These are phyloP conservation scores for Silene conica DNA, from an alignment of 148 eudicot genomes.

Conservation along the genomic window DNA sequence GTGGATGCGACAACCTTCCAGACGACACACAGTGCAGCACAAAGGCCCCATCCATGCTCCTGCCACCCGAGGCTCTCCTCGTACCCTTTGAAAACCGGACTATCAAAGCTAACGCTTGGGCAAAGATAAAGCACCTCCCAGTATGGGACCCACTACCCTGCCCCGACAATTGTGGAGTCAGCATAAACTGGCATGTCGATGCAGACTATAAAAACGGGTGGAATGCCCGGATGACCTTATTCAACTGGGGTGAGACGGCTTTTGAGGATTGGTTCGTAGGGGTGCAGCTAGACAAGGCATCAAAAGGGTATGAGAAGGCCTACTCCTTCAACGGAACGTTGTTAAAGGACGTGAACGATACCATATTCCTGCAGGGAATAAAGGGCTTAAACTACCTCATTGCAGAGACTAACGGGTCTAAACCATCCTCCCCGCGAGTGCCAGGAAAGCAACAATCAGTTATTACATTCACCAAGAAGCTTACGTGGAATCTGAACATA, in stretches of 20 bases:
- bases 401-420: constrained; percentile 47
- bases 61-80: constrained; percentile 52
- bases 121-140: constrained; percentile 38
- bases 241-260: constrained; percentile 46
- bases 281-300: constrained; percentile 38
- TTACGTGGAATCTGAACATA: constrained; percentile 25
- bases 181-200: constrained; percentile 59
- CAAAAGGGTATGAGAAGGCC: constrained; percentile 40
- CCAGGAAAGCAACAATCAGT: constrained; percentile 67
- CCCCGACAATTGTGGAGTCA: constrained; percentile 60
- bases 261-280: constrained; percentile 60
- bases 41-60: constrained; percentile 39
- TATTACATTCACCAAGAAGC: constrained; percentile 42
- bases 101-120: constrained; percentile 43
- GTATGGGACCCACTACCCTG: constrained; percentile 46
- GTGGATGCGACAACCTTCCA: constrained; percentile 43
- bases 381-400: constrained; percentile 44
- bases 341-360: constrained; percentile 30
- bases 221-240: constrained; percentile 57
- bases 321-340: constrained; percentile 60
- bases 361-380: constrained; percentile 47
- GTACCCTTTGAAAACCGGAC: constrained; percentile 51
- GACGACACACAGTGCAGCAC: constrained; percentile 29
- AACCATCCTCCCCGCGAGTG: constrained; percentile 31
- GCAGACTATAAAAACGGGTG: constrained; percentile 46